Conservation (phyloP, 1,139 yeast species). For the Sugiyamaella pinicola region DNA sequence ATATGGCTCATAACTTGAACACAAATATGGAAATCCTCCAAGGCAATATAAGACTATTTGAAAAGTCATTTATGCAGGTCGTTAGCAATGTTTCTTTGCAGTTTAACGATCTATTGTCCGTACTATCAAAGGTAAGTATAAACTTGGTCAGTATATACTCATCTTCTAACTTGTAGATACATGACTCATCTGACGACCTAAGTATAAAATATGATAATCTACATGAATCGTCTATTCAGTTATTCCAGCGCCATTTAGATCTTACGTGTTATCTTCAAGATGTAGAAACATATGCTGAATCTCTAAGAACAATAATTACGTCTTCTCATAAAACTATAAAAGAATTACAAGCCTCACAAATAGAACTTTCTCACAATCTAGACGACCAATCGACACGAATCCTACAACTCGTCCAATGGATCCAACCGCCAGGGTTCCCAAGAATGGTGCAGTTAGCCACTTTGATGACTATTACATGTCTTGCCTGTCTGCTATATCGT, state of each 20-base stretch:
- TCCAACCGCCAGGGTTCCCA: not conserved
- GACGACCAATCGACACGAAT: not conserved
- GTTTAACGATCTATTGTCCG: not conserved
- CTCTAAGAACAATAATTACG: not conserved
- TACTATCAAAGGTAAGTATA: not conserved
- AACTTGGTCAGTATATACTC: not conserved
- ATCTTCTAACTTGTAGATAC: slow-evolving; percentile 1
- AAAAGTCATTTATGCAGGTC: not conserved
- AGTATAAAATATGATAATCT: not conserved
- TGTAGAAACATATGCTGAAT: slow-evolving; percentile 4
- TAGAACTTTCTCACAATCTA: not conserved
- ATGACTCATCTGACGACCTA: not conserved
- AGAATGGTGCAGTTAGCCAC: not conserved
- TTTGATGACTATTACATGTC: not conserved
- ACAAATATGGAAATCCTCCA: not conserved
- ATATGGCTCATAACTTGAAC: not conserved
- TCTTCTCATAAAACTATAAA: not conserved
- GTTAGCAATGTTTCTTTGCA: not conserved
- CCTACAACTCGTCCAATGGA: not conserved
- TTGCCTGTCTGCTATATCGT: not conserved
- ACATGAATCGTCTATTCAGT: slow-evolving; percentile 6
- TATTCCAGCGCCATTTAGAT: slow-evolving; percentile 9
- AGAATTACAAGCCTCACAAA: not conserved
- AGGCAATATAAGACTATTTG: not conserved
- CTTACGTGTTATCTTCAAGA: slow-evolving; percentile 1